Evolutionary conservation across 1,139 yeast genomes (phyloP), one percentile per base, ranked within the genome.

Genomic region (Spathaspora sp.): DNA sequence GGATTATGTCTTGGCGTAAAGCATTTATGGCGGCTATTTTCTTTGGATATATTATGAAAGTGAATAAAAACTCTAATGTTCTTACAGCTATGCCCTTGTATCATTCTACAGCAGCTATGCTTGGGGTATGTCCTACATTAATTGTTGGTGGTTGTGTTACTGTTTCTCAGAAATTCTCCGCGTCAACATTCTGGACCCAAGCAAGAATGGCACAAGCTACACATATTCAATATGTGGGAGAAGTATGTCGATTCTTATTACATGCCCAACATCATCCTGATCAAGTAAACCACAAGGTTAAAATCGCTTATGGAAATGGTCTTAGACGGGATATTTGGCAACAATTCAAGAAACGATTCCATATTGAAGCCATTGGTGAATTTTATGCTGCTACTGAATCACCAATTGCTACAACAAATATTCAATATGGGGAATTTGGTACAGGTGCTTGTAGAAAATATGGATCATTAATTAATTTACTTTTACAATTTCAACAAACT

Each of bases 21-120:
- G 78, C 86, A 2, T 74, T 74, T 51, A 72, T 86, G 72, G 96
- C 96, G 0, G 73, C 89, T 1, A 67, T 77, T 7, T 61, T 87
- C 38, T 89, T 89, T 63, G 89, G 90, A 1, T 76, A 77, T 52
- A 84, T 88, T 45, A 80, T 87, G 74, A 78, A 82, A 51, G 73
- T 89, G 54, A 65, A 68, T n/a, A 52, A 64, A 3, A 60, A 68
- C 2, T 82, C 88, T 18, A 80, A 78, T 9, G 84, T 89, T 7
- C 86, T 87, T 67, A 88, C 97, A 0, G 89, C 97, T 2, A 91
- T 93, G 98, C 98, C 99, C 0, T 70, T 93, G 51, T 93, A 91
- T 61, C 98, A 93, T 64, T 89, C 97, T 1, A 91, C 98, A 0
- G 97, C 97, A 2, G 86, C 96, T 0, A 78, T 89, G 67, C 70